phyloP scores from a whole-genome alignment of 768 basidiomycete genomes.

The Pleurotus salmoneostramineus region DNA sequence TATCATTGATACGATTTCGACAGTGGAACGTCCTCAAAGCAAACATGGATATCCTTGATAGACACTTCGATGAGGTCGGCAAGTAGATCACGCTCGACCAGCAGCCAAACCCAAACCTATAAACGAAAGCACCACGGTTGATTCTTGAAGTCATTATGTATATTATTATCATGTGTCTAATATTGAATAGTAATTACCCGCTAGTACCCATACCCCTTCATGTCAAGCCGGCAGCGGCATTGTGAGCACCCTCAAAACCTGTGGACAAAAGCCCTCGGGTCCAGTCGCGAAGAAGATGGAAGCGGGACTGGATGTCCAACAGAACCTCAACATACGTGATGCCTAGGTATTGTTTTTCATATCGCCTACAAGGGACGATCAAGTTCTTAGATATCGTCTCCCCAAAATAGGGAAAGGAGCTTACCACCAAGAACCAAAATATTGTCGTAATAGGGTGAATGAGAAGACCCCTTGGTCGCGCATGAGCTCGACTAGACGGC shows the following conservation, averaged over 20 bases:
- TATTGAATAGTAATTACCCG: no score
- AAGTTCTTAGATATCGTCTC: neutral
- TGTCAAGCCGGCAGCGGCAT: slow-evolving; percentile 68
- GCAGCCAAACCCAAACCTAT: neutral
- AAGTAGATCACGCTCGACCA: slow-evolving; percentile 17
- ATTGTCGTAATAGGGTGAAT: slow-evolving; percentile 40
- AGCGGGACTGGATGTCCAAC: slow-evolving; percentile 60
- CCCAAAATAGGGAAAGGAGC: slow-evolving; percentile 18
- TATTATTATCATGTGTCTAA: neutral
- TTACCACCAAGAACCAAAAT: slow-evolving; percentile 67
- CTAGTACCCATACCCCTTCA: slow-evolving; percentile 8
- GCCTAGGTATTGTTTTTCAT: slow-evolving; percentile 45
- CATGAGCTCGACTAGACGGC: slow-evolving; percentile 41
- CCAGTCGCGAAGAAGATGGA: slow-evolving; percentile 59
- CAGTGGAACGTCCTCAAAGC: slow-evolving; percentile 60
- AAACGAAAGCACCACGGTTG: no score
- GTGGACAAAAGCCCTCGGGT: slow-evolving; percentile 51
- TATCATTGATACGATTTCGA: neutral
- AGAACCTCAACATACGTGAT: slow-evolving; percentile 52
- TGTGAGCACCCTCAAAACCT: slow-evolving; percentile 63
- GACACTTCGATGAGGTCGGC: slow-evolving; percentile 37
- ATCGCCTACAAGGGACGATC: slow-evolving; percentile 42
- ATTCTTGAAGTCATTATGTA: no score
- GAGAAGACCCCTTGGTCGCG: slow-evolving; percentile 48
- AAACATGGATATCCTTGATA: slow-evolving; percentile 42